These are phyloP conservation scores for Fusarium torulosum DNA, from an alignment of 2,329 filamentous ascomycete genomes.

Conservation along the genomic window DNA sequence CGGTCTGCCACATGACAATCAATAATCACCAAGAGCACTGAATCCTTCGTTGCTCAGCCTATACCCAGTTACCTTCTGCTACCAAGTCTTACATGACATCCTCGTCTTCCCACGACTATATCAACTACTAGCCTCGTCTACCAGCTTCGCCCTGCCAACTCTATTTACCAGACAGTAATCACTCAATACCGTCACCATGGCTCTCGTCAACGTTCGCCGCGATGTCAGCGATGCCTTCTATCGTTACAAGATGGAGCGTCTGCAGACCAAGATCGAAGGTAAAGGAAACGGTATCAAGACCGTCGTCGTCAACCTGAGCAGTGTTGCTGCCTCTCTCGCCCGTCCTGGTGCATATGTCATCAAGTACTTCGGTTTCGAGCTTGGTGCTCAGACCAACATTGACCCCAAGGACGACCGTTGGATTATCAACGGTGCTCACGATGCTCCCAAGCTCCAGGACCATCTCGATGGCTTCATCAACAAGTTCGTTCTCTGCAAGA, in stretches of 20 bases:
- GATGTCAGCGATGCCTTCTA: constrained; percentile 99
- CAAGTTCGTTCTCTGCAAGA: constrained; percentile 99
- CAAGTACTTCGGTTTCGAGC: constrained; percentile 99
- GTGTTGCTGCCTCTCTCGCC: constrained; percentile 90
- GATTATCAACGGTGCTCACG: constrained; percentile 99
- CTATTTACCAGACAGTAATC: constrained; percentile 35
- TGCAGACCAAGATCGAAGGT: constrained; percentile 99
- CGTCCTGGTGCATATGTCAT: constrained; percentile 95
- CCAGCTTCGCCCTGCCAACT: constrained; percentile 33
- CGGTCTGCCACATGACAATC: constrained; percentile 68
- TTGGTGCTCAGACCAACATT: constrained; percentile 98
- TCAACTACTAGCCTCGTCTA: constrained; percentile 37
- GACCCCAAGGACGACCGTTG: constrained; percentile 97
- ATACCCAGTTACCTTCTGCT: constrained; percentile 52
- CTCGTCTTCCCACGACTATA: constrained; percentile 45
- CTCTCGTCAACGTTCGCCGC: constrained; percentile 97
- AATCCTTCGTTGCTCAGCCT: constrained; percentile 61
- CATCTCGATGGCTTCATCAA: constrained; percentile 98
- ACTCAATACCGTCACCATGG: constrained; percentile 76
- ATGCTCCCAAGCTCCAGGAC: constrained; percentile 94
- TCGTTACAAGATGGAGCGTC: constrained; percentile 99
- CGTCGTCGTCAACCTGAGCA: constrained; percentile 96
- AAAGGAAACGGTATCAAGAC: constrained; percentile 99
- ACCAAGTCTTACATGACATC: constrained; percentile 57
- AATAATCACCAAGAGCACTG: constrained; percentile 67